These are phyloP conservation scores for Xylona heveae DNA, from an alignment of 495 filamentous ascomycete species.

Conservation along the genomic window DNA sequence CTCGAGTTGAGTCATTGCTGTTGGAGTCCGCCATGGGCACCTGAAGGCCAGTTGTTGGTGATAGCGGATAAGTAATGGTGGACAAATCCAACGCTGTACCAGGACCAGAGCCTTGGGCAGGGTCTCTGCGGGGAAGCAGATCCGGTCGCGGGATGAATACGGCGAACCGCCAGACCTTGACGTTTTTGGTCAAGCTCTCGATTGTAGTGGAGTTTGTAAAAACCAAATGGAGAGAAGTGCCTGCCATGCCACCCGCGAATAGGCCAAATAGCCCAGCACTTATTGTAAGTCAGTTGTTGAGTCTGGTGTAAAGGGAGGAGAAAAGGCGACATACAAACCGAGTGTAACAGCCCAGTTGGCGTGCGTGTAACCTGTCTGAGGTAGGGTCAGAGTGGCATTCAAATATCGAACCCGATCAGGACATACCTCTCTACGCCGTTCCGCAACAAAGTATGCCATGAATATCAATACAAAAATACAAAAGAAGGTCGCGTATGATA, in stretches of 20 bases:
- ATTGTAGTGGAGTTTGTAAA: slow-evolving; percentile 59
- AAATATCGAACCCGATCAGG: slow-evolving; percentile 2
- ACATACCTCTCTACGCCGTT: slow-evolving; percentile 14
- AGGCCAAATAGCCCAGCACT: slow-evolving; percentile 48
- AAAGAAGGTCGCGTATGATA: slow-evolving; percentile 44
- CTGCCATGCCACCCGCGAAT: slow-evolving; percentile 53
- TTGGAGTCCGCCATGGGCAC: too few species aligned
- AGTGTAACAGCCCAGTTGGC: slow-evolving; percentile 31
- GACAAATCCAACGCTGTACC: slow-evolving; percentile 8
- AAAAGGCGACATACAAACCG: slow-evolving; percentile 26
- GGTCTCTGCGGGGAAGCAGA: slow-evolving; percentile 6
- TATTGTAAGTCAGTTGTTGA: slow-evolving; percentile 7
- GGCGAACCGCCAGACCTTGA: slow-evolving; percentile 49
- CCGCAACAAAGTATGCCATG: slow-evolving; percentile 31
- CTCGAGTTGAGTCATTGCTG: too few species aligned
- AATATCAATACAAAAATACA: slow-evolving; percentile 41
- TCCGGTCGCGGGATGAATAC: slow-evolving; percentile 37
- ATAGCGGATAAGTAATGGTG: slow-evolving; percentile 24
- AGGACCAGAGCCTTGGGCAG: slow-evolving; percentile 3
- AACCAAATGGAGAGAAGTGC: slow-evolving; percentile 45
- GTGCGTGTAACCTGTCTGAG: slow-evolving; percentile 14
- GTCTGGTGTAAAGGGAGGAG: background rate
- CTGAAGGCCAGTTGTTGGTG: too few species aligned
- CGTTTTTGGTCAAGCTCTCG: slow-evolving; percentile 43
- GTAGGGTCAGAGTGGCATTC: background rate